Conservation (phyloP, 148 eudicot genomes). For the Camellia sinensis region DNA sequence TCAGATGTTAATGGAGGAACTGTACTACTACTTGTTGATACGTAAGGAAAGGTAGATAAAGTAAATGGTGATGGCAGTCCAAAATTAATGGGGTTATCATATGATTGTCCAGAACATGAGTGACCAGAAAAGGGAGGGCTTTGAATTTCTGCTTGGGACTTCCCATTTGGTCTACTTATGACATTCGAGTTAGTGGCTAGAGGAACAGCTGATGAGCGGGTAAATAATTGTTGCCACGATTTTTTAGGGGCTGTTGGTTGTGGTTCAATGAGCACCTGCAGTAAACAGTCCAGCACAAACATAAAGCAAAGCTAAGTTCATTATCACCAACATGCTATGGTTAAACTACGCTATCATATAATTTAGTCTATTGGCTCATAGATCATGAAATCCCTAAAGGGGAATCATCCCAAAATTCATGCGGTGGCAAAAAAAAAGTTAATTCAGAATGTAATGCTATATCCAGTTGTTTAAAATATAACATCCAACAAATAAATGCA, state of each 20-base stretch:
- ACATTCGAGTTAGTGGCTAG: slow-evolving; percentile 58
- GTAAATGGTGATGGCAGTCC: slow-evolving; percentile 74
- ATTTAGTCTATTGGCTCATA: not conserved
- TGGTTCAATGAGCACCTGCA: slow-evolving; percentile 67
- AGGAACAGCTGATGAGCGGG: slow-evolving; percentile 52
- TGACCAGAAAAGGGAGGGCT: slow-evolving; percentile 39
- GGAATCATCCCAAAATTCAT: not conserved
- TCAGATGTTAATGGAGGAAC: slow-evolving; percentile 55
- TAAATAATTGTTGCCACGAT: slow-evolving; percentile 93
- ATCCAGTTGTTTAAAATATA: not conserved
- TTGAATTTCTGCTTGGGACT: slow-evolving; percentile 56
- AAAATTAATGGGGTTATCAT: slow-evolving; percentile 79
- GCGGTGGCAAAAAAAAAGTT: not conserved
- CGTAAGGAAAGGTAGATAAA: slow-evolving; percentile 55
- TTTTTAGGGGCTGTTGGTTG: slow-evolving; percentile 65
- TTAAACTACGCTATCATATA: not conserved
- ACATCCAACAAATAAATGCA: not conserved
- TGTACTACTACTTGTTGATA: slow-evolving; percentile 40
- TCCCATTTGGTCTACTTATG: slow-evolving; percentile 71
- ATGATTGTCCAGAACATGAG: slow-evolving; percentile 47
- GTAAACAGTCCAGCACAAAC: slow-evolving; percentile 20
- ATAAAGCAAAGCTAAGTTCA: slow-evolving; percentile 13
- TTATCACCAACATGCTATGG: not conserved
- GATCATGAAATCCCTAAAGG: not conserved
- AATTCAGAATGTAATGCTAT: not conserved